Evolutionary conservation across 1,284 basidiomycete species (phyloP).

Genomic region (Boletus albobrunnescens): DNA sequence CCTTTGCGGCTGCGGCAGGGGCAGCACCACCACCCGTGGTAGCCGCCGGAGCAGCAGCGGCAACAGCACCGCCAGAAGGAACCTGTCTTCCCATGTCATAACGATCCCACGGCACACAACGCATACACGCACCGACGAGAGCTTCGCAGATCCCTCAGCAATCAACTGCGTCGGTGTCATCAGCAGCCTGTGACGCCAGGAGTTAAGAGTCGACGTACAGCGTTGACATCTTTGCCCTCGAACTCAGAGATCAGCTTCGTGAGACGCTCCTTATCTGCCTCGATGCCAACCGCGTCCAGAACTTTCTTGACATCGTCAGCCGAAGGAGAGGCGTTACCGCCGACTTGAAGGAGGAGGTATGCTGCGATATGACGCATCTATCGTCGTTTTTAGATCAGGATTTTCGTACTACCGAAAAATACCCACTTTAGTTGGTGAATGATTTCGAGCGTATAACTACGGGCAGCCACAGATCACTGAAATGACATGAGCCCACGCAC

Average conservation of each 20-base stretch:
- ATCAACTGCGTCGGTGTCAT: constrained; percentile 63
- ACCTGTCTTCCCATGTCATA: constrained; percentile 46
- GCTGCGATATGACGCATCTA: constrained; percentile 97
- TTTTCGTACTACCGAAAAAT: neutral
- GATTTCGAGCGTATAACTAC: constrained; percentile 36
- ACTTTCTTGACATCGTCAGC: constrained; percentile 89
- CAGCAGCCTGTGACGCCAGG: neutral
- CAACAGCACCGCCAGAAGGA: constrained; percentile 77
- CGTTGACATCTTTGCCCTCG: constrained; percentile 85
- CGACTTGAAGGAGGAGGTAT: constrained; percentile 95
- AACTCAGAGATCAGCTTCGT: constrained; percentile 89
- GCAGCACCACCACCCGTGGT: constrained; percentile 53
- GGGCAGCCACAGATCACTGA: constrained; percentile 88
- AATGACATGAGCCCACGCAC: constrained; percentile 1
- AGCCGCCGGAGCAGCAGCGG: constrained; percentile 45
- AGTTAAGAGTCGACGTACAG: constrained; percentile 43
- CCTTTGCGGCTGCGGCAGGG: too few species aligned
- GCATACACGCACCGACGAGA: constrained; percentile 78
- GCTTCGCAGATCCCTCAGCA: constrained; percentile 87
- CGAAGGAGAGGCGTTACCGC: constrained; percentile 87
- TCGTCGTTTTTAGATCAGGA: constrained; percentile 11
- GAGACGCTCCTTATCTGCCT: constrained; percentile 83
- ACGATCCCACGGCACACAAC: constrained; percentile 6
- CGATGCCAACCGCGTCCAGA: constrained; percentile 84
- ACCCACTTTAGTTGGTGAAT: constrained; percentile 42